These are phyloP conservation scores for Trametes maxima DNA, from an alignment of 768 basidiomycete genomes.

Conservation along the genomic window DNA sequence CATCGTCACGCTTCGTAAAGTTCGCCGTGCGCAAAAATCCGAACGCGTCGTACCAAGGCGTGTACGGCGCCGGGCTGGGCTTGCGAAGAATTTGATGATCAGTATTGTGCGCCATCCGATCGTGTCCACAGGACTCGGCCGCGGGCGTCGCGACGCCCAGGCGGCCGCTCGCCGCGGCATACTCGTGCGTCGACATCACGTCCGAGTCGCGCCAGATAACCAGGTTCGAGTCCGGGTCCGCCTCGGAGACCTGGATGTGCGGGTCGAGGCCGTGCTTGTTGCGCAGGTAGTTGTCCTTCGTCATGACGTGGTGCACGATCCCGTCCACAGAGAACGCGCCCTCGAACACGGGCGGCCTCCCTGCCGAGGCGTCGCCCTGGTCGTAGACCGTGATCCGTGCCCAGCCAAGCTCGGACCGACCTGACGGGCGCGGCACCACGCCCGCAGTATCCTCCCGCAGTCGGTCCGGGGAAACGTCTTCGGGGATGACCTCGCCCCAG, in stretches of 20 bases:
- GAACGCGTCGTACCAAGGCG: slow-evolving; percentile 49
- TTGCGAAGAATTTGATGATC: slow-evolving; percentile 55
- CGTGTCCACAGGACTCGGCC: slow-evolving; percentile 66
- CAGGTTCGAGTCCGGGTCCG: slow-evolving; percentile 51
- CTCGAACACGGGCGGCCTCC: slow-evolving; percentile 63
- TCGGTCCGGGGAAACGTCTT: slow-evolving; percentile 52
- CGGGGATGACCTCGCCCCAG: slow-evolving; percentile 72
- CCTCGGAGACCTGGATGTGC: slow-evolving; percentile 41
- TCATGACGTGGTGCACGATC: slow-evolving; percentile 68
- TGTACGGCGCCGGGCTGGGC: slow-evolving; percentile 30
- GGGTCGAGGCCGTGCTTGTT: slow-evolving; percentile 61
- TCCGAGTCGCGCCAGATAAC: slow-evolving; percentile 81
- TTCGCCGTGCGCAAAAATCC: slow-evolving; percentile 36
- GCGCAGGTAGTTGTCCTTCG: slow-evolving; percentile 69
- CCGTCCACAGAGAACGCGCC: slow-evolving; percentile 76
- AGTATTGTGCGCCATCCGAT: slow-evolving; percentile 66
- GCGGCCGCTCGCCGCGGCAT: slow-evolving; percentile 36
- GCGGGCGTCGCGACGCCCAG: slow-evolving; percentile 21
- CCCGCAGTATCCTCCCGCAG: slow-evolving; percentile 67
- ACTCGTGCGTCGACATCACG: slow-evolving; percentile 56
- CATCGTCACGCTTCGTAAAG: slow-evolving; percentile 54
- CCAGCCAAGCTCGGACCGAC: slow-evolving; percentile 61
- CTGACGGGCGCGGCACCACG: slow-evolving; percentile 46
- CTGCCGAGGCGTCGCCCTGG: slow-evolving; percentile 50
- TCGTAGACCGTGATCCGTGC: slow-evolving; percentile 77